Evolutionary conservation across 257 asterid species (phyloP), one percentile per base, ranked within the genome.

Genomic region (Solanum ahanhuiri): DNA sequence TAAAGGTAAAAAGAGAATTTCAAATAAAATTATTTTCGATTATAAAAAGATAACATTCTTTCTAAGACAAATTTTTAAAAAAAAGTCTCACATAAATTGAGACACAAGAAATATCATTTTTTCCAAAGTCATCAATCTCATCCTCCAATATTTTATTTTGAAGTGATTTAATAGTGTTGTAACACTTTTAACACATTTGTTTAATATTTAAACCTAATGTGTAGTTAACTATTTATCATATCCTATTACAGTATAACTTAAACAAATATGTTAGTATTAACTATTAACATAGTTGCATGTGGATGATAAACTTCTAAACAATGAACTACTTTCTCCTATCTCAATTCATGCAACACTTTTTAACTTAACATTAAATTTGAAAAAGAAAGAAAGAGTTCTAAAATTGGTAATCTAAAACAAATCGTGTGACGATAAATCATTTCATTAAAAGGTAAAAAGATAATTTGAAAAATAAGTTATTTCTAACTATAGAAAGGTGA

Each of bases 361-460:
- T 58, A 8, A 22, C 66, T 20, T 57, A 7, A 20, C 1, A 57
- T 22, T 3, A 7, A 18, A 18, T 57, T 57, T 57, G 5, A 0
- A 20, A 57, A 57, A 18, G 11, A 20, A 20, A 57, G 4, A 2
- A 6, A 20, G 66, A 20, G 0, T 20, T 20, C 2, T 0, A 0
- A 57, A 60, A 60, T 22, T 60, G 0, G 2, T 9, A 60, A 60
- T 60, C 12, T 3, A 20, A 2, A 57, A 20, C 4, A 57, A 57
- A 20, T 1, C 2, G 1, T 60, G 3, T 3, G 0, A 60, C 0
- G 0, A 57, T 0, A 57, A 18, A 57, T 18, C 10, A 18, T 18
- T 57, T 18, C 1, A 18, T 57, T 57, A 57, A 58, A 43, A 1
- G 12, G 2, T 58, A 8, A 22, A 58, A 22, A 22, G 6, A 2